Percentiles rank a stretch among this genome's conserved stretches.
phyloP scores from a whole-genome alignment of 2,329 filamentous ascomycete genomes.

The Stachybotrys elegans region DNA sequence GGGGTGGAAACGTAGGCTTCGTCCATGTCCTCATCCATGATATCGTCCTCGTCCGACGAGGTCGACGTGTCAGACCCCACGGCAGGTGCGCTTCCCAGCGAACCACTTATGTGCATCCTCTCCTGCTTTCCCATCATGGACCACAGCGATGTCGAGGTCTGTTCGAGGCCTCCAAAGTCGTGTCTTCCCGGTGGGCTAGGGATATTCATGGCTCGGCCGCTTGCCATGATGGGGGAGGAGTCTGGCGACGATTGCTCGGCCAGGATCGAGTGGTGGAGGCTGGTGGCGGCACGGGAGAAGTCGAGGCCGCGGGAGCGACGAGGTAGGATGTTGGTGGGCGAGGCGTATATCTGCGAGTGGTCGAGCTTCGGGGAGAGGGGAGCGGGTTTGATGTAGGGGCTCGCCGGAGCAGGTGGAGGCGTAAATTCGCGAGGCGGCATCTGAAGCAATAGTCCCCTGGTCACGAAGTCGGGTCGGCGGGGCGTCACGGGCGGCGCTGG shows the following conservation, averaged over 20 bases:
- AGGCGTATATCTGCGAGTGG: constrained; percentile 77
- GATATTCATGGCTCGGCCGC: constrained; percentile 60
- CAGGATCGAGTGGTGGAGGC: constrained; percentile 90
- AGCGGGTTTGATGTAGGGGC: constrained; percentile 44
- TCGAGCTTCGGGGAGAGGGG: constrained; percentile 85
- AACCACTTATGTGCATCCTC: constrained; percentile 70
- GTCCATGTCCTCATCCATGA: constrained; percentile 70
- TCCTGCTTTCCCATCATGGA: constrained; percentile 66
- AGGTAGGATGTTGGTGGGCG: constrained; percentile 81
- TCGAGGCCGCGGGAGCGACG: constrained; percentile 86
- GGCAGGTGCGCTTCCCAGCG: constrained; percentile 66
- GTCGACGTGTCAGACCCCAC: constrained; percentile 75
- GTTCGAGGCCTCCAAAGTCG: constrained; percentile 47
- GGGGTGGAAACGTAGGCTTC: constrained; percentile 81
- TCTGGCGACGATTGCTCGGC: constrained; percentile 85
- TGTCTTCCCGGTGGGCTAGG: constrained; percentile 41
- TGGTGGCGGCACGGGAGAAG: constrained; percentile 89
- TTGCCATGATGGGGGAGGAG: constrained; percentile 74
- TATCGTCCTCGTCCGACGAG: constrained; percentile 63
- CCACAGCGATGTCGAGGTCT: constrained; percentile 69
- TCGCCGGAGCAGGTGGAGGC: constrained; percentile 27
- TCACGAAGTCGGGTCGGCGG: constrained; percentile 58
- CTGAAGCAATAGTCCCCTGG: constrained; percentile 50
- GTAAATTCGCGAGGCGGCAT: constrained; percentile 29
- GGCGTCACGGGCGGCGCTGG: constrained; percentile 64